Conservation (phyloP, 305 asterid species). For the Solanum chacoense region DNA sequence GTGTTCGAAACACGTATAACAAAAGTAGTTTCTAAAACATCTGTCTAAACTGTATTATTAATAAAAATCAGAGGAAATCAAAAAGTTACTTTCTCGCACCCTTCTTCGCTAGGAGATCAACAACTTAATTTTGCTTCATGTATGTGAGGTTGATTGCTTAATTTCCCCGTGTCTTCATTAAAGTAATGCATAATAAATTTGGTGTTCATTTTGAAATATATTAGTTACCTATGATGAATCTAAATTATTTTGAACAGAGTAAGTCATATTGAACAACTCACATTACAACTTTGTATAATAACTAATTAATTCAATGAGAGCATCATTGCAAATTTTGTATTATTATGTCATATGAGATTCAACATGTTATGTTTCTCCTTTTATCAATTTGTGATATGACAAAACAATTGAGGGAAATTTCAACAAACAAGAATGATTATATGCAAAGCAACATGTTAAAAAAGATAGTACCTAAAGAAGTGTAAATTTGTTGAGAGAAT, state of each 20-base stretch:
- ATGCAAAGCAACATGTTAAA: neutral
- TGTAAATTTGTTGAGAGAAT: slow-evolving; percentile 4
- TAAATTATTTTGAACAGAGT: neutral
- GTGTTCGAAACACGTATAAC: neutral
- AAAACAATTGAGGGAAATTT: slow-evolving; percentile 1
- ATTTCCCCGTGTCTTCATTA: neutral
- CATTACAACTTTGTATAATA: neutral
- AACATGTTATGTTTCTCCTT: neutral
- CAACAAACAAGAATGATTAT: neutral
- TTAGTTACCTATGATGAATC: neutral
- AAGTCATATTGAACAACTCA: neutral
- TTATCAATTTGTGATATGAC: slow-evolving; percentile 1
- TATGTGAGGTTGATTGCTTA: neutral
- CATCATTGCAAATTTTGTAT: neutral
- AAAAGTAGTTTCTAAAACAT: neutral
- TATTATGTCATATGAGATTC: neutral
- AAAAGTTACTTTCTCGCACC: neutral
- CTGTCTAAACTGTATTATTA: neutral
- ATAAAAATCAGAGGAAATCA: neutral
- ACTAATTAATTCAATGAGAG: neutral
- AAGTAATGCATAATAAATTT: neutral
- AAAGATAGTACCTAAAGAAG: neutral
- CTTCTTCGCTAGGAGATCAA: neutral
- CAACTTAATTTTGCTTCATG: neutral
- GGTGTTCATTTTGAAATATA: neutral